phyloP scores from a whole-genome alignment of 192 early-diverging fungal species.

The Jimgerdemannia lactiflua region DNA sequence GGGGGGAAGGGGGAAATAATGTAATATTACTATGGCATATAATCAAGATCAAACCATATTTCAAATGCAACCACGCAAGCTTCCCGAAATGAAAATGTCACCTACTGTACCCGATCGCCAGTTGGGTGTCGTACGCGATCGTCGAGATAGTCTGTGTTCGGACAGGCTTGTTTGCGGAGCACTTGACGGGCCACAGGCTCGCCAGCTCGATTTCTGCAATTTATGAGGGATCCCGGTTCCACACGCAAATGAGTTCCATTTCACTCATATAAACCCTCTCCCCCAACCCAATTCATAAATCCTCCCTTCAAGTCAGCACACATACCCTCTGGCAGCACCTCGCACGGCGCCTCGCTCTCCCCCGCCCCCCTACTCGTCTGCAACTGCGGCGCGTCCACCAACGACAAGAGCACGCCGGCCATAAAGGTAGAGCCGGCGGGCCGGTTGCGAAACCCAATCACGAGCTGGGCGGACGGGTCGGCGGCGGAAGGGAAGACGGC shows the following conservation, averaged over 20 bases:
- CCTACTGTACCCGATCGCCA: neutral
- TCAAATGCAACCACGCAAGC: no score
- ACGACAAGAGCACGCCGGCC: neutral
- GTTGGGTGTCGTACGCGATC: neutral
- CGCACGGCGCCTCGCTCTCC: neutral
- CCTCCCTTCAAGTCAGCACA: neutral
- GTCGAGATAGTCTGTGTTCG: neutral
- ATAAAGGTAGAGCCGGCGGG: neutral
- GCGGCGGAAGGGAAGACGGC: neutral
- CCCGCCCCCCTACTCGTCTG: neutral
- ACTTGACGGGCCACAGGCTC: neutral
- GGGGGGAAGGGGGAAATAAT: no score
- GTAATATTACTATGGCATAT: no score
- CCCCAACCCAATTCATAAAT: neutral
- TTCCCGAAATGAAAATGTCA: neutral
- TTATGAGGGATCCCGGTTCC: neutral
- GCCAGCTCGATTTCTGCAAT: neutral
- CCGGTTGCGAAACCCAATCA: neutral
- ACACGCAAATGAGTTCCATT: neutral
- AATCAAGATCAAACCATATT: no score
- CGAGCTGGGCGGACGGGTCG: neutral
- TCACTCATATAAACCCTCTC: neutral
- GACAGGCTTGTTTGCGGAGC: neutral
- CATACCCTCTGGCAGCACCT: neutral
- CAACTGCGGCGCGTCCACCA: neutral